Percentiles rank a stretch among this genome's conserved stretches.
Evolutionary conservation across 2,329 filamentous ascomycete genomes (phyloP).

Genomic region (Chalaropsis thielavioides): DNA sequence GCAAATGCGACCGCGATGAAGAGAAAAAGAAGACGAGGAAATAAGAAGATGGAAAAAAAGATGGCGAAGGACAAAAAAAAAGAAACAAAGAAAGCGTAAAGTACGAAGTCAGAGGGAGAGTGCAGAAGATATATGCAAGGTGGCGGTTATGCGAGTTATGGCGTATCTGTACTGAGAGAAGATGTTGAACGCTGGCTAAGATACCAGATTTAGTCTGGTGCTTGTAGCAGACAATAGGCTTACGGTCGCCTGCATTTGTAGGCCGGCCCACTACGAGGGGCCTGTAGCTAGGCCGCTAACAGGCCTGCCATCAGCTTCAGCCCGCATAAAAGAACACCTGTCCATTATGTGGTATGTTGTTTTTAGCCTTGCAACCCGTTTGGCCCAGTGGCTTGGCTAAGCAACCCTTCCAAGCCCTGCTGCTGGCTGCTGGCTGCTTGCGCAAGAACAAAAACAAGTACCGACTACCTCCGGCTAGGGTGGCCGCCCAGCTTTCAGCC

Average conservation of each 20-base stretch:
- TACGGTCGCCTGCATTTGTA: neutral
- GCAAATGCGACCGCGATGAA: slow-evolving; percentile 10
- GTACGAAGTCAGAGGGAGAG: slow-evolving; percentile 16
- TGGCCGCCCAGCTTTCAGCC: neutral
- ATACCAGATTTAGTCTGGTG: neutral
- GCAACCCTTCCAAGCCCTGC: neutral
- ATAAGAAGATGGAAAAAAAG: slow-evolving; percentile 11
- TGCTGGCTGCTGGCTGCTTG: neutral
- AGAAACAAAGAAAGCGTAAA: slow-evolving; percentile 10
- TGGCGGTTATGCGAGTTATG: slow-evolving; percentile 12
- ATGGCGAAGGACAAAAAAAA: slow-evolving; percentile 18
- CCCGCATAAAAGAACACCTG: slow-evolving; percentile 7
- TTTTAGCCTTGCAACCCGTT: neutral
- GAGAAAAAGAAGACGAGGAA: slow-evolving; percentile 1
- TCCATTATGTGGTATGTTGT: neutral
- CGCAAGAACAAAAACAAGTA: neutral
- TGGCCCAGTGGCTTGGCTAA: neutral
- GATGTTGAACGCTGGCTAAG: neutral
- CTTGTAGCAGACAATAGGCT: neutral
- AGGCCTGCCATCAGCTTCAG: neutral
- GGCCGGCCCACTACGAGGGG: neutral
- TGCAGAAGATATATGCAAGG: slow-evolving; percentile 20
- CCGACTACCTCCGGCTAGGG: neutral
- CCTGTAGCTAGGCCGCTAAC: neutral
- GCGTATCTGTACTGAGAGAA: slow-evolving; percentile 2